A percentile compares a stretch with the other conserved stretches of the same genome.
phyloP scores from a whole-genome alignment of 257 asterid species.

The Solanum piurae region DNA sequence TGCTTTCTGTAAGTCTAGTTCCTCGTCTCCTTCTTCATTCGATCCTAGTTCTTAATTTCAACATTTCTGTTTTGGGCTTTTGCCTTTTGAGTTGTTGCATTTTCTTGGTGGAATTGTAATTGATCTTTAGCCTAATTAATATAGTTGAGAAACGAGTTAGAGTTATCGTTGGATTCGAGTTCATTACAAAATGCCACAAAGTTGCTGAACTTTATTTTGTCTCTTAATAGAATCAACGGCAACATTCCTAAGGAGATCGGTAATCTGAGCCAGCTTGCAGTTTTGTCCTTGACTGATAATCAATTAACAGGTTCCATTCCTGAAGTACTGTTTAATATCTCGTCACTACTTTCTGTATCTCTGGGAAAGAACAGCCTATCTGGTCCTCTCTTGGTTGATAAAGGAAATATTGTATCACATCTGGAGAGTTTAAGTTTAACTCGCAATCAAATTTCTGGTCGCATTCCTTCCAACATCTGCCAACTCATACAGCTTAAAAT shows the following conservation, averaged over 20 bases:
- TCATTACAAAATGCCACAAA: not conserved
- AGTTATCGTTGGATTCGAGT: too few relatives aligned
- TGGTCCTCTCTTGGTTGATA: constrained; percentile 4
- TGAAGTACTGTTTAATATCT: constrained; percentile 7
- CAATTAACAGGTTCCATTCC: constrained; percentile 23
- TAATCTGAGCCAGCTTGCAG: not conserved
- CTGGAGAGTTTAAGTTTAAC: constrained; percentile 9
- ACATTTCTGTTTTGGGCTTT: too few relatives aligned
- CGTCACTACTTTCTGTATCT: not conserved
- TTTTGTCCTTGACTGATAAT: not conserved
- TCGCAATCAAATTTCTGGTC: constrained; percentile 2
- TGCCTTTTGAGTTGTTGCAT: too few relatives aligned
- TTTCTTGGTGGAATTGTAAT: too few relatives aligned
- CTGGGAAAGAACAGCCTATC: constrained; percentile 11
- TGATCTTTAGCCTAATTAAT: too few relatives aligned
- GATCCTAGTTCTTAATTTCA: too few relatives aligned
- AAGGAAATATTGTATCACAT: not conserved
- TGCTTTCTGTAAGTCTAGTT: too few relatives aligned
- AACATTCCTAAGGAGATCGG: constrained; percentile 7
- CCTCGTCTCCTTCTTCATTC: too few relatives aligned
- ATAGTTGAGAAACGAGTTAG: too few relatives aligned
- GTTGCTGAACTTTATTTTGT: not conserved
- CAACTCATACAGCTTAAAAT: not conserved
- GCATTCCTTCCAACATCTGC: constrained; percentile 17
- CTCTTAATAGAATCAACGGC: not conserved